A percentile compares a stretch with the other conserved stretches of the same genome.
These are phyloP conservation scores for Kwoniella shandongensis DNA, from an alignment of 768 basidiomycete genomes.

Conservation along the genomic window DNA sequence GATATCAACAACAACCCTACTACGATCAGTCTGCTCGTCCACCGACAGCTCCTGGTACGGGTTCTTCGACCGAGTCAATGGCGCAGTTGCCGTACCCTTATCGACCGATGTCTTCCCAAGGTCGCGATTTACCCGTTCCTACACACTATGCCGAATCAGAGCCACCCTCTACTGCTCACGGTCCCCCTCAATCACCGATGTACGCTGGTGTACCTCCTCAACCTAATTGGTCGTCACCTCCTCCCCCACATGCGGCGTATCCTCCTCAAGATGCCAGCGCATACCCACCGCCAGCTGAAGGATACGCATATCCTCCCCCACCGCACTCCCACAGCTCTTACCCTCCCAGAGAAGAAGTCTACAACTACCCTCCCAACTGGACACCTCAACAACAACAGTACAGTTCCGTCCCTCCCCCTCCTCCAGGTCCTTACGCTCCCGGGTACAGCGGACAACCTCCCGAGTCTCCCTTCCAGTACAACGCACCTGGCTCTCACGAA, in stretches of 20 bases:
- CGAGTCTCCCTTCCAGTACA: slow-evolving; percentile 44
- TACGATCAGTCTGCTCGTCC: slow-evolving; percentile 28
- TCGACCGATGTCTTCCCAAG: slow-evolving; percentile 45
- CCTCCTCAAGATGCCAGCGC: slow-evolving; percentile 23
- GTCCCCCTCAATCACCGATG: slow-evolving; percentile 44
- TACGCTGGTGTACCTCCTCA: slow-evolving; percentile 22
- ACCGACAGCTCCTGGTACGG: slow-evolving; percentile 29
- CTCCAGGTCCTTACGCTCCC: slow-evolving; percentile 19
- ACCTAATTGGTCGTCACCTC: slow-evolving; percentile 43
- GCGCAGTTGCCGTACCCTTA: slow-evolving; percentile 42
- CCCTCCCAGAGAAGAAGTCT: slow-evolving; percentile 22
- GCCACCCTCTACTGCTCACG: slow-evolving; percentile 43
- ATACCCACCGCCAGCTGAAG: slow-evolving; percentile 30
- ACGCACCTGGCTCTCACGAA: slow-evolving; percentile 21
- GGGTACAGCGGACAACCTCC: slow-evolving; percentile 18
- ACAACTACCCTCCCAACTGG: slow-evolving; percentile 23
- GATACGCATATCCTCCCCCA: slow-evolving; percentile 30
- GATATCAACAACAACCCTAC: slow-evolving; percentile 30
- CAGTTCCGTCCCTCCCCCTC: slow-evolving; percentile 18
- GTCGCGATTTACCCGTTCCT: slow-evolving; percentile 43
- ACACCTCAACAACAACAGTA: slow-evolving; percentile 21
- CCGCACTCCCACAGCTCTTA: slow-evolving; percentile 13
- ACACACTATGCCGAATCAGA: slow-evolving; percentile 47
- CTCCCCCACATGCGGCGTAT: slow-evolving; percentile 30
- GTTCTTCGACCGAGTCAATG: slow-evolving; percentile 26